Evolutionary conservation across 495 filamentous ascomycete species (phyloP).

Genomic region (Aspergillus homomorphus): DNA sequence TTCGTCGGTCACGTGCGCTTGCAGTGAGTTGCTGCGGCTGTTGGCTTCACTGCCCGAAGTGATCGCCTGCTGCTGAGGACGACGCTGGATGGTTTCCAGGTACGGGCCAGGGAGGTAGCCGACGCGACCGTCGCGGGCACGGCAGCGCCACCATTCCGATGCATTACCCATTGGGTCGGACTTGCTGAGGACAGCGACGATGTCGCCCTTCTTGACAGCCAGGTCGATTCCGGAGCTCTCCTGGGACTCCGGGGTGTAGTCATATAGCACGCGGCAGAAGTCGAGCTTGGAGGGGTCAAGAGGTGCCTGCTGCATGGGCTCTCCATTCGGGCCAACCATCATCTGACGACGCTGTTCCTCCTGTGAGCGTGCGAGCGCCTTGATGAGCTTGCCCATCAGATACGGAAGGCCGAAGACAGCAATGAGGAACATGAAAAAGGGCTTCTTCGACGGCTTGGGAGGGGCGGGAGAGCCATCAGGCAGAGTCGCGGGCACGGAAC

Average conservation of each 20-base stretch:
- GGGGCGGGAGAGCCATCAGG: constrained; percentile 56
- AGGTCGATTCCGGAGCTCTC: constrained; percentile 76
- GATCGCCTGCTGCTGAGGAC: constrained; percentile 56
- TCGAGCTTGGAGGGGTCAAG: constrained; percentile 86
- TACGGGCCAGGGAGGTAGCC: constrained; percentile 90
- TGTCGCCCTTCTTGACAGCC: constrained; percentile 88
- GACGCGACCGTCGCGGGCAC: constrained; percentile 84
- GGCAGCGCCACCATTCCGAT: constrained; percentile 95
- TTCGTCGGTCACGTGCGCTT: constrained; percentile 42
- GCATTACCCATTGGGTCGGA: constrained; percentile 88
- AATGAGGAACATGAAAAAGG: constrained; percentile 90
- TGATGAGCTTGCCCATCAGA: constrained; percentile 92
- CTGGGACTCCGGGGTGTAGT: constrained; percentile 76
- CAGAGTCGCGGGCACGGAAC: constrained; percentile 38
- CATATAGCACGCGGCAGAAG: constrained; percentile 91
- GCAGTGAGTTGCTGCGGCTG: constrained; percentile 57
- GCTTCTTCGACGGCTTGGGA: constrained; percentile 82
- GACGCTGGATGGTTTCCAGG: constrained; percentile 75
- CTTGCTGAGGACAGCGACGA: constrained; percentile 92
- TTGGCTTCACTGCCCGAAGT: constrained; percentile 44
- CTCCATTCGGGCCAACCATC: constrained; percentile 50
- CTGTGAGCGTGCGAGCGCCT: constrained; percentile 73
- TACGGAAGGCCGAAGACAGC: constrained; percentile 95
- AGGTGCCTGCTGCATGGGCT: constrained; percentile 37
- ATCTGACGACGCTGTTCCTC: constrained; percentile 67